Conservation (phyloP, 2,329 filamentous ascomycete species). For the Monilinia laxa region DNA sequence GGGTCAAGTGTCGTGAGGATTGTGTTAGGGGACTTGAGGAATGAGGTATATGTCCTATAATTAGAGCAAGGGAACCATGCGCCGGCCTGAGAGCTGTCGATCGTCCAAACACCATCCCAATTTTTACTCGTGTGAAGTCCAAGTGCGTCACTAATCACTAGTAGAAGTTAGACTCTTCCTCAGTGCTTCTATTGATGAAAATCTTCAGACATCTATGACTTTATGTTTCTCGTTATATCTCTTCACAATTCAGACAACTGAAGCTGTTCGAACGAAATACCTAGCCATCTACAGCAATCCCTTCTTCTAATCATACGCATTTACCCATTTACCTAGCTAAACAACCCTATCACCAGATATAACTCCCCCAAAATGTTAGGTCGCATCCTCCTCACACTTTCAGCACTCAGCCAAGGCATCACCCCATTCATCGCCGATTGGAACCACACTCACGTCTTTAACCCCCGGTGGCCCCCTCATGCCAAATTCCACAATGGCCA, state of each 20-base stretch:
- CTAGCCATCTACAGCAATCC: neutral
- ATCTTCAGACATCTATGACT: neutral
- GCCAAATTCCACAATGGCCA: constrained; percentile 54
- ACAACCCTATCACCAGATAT: neutral
- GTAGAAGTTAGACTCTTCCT: neutral
- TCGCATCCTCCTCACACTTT: constrained; percentile 30
- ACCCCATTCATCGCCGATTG: constrained; percentile 41
- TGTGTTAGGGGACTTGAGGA: neutral
- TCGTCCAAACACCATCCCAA: neutral
- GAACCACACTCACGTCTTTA: constrained; percentile 49
- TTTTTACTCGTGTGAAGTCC: neutral
- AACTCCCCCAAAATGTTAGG: constrained; percentile 26
- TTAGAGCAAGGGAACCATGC: neutral
- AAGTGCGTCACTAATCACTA: neutral
- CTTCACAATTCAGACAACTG: neutral
- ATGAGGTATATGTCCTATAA: neutral
- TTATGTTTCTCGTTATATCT: neutral
- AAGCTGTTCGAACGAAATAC: neutral
- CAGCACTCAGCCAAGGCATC: constrained; percentile 29
- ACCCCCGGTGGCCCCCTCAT: constrained; percentile 51
- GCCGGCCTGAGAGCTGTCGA: neutral
- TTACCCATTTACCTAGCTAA: neutral
- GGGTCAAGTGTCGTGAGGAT: neutral
- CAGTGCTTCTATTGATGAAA: neutral
- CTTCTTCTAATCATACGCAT: neutral